Conservation (phyloP, 441 rosid species). For the Pelargonium cotyledonis region DNA sequence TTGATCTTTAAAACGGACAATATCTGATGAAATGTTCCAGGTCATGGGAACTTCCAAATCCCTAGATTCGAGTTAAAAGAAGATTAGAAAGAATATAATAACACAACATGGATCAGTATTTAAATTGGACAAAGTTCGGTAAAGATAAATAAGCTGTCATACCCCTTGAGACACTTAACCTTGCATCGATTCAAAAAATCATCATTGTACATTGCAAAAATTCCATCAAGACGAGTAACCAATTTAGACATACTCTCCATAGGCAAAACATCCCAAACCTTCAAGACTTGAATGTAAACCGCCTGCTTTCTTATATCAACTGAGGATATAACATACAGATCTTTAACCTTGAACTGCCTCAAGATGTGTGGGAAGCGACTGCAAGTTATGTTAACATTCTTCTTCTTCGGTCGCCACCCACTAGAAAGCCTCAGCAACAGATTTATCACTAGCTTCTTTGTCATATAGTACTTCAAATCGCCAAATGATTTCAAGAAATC, state of each 20-base stretch:
- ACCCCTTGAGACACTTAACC: slow-evolving; percentile 40
- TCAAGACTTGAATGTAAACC: slow-evolving; percentile 32
- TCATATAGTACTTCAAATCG: slow-evolving; percentile 19
- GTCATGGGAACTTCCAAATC: slow-evolving; percentile 17
- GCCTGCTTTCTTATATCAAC: slow-evolving; percentile 31
- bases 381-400: slow-evolving; percentile 21
- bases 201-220: slow-evolving; percentile 28
- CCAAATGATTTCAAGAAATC: slow-evolving; percentile 35
- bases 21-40: slow-evolving; percentile 14
- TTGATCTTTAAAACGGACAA: background rate
- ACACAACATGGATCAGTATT: no score
- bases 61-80: background rate
- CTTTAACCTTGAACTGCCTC: slow-evolving; percentile 31
- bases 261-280: slow-evolving; percentile 43
- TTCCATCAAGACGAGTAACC: slow-evolving; percentile 26
- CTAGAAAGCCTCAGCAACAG: slow-evolving; percentile 31
- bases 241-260: slow-evolving; percentile 20
- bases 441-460: slow-evolving; percentile 22
- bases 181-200: slow-evolving; percentile 36
- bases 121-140: no score
- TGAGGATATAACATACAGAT: slow-evolving; percentile 27
- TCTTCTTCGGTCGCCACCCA: slow-evolving; percentile 45
- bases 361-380: slow-evolving; percentile 19
- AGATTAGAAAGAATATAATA: background rate
- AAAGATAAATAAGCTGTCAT: slow-evolving; percentile 17